Conservation (phyloP, 2,329 filamentous ascomycete species). For the Samsoniella hepiali region DNA sequence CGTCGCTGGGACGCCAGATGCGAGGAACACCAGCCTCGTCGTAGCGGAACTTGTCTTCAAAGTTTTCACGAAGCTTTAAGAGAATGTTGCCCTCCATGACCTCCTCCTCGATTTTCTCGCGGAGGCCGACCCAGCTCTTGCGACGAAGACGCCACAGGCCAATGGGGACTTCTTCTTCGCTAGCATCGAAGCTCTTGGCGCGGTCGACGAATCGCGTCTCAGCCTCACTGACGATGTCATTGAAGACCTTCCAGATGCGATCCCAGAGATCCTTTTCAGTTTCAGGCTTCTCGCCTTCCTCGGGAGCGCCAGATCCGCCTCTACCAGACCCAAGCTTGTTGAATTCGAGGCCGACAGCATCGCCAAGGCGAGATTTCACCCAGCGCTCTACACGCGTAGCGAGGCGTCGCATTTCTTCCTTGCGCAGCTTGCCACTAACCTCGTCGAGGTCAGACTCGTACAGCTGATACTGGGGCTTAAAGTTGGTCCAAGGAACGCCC, state of each 20-base stretch:
- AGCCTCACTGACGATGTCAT: slow-evolving; percentile 76
- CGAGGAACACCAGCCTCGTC: slow-evolving; percentile 91
- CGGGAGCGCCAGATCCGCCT: slow-evolving; percentile 76
- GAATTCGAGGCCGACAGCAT: slow-evolving; percentile 89
- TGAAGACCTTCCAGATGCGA: slow-evolving; percentile 86
- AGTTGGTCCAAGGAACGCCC: slow-evolving; percentile 83
- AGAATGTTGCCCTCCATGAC: slow-evolving; percentile 97
- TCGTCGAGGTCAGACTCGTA: slow-evolving; percentile 91
- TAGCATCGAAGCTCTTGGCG: slow-evolving; percentile 91
- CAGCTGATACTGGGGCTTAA: slow-evolving; percentile 71
- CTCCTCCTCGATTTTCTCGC: slow-evolving; percentile 91
- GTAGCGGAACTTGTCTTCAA: slow-evolving; percentile 98
- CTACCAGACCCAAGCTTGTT: slow-evolving; percentile 91
- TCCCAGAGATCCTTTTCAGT: slow-evolving; percentile 92
- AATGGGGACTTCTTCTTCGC: slow-evolving; percentile 83
- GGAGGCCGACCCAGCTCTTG: slow-evolving; percentile 90
- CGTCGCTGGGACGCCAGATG: slow-evolving; percentile 94
- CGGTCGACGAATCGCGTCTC: slow-evolving; percentile 82
- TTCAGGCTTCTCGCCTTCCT: slow-evolving; percentile 67
- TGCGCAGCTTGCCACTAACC: slow-evolving; percentile 77
- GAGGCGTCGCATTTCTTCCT: slow-evolving; percentile 93
- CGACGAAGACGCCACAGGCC: slow-evolving; percentile 88
- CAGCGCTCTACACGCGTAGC: slow-evolving; percentile 90
- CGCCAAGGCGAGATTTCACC: slow-evolving; percentile 82
- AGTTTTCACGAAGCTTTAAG: slow-evolving; percentile 94